Evolutionary conservation across 148 eudicot species (phyloP), one percentile per base, ranked within the genome.

Genomic region (Camellia japonica): DNA sequence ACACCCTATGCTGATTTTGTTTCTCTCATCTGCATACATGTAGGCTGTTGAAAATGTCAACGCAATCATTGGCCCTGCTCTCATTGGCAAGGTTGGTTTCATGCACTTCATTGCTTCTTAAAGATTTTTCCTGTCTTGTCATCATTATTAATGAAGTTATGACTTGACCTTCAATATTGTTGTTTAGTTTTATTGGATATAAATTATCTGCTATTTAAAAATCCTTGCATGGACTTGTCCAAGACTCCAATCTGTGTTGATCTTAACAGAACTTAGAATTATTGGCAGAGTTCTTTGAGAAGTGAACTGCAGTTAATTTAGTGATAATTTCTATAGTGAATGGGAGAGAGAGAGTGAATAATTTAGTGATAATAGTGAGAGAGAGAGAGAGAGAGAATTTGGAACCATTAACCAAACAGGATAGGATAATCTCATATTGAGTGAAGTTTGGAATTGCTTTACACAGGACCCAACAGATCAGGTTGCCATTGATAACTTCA

Each of bases 1-100:
- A 5, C 10, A 19, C 70, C 20, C 52, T 68, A 73, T 69, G 71
- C 88, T 88, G 20, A 84, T 81, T 2, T 9, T 44, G 73, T 11
- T 19, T 5, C 41, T 66, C 69, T 77, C 20, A 0, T 79, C 68
- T 79, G 52, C 16, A 20, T n/a, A n/a, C 74, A 6, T 80, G 59
- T 74, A 95, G 98, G 98, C 98, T 83, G 97, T 95, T 68, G 65
- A 64, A 46, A 95, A 95, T 85, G 98, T 95, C n/a, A 95, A 93
- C 87, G 73, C 85, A 55, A 89, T 93, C 59, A 95, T 95, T 84
- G 97, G 88, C 78, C 98, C 98, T 75, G 97, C 97, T 55, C 87
- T 95, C 81, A 80, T 90, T 78, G 98, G 98, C 83, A 95, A 95
- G 97, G 98, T 95, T 84, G 67, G 93, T 80, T 55, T 15, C 71